phyloP scores from a whole-genome alignment of 768 basidiomycete species.

The Auricularia auricula-judae region DNA sequence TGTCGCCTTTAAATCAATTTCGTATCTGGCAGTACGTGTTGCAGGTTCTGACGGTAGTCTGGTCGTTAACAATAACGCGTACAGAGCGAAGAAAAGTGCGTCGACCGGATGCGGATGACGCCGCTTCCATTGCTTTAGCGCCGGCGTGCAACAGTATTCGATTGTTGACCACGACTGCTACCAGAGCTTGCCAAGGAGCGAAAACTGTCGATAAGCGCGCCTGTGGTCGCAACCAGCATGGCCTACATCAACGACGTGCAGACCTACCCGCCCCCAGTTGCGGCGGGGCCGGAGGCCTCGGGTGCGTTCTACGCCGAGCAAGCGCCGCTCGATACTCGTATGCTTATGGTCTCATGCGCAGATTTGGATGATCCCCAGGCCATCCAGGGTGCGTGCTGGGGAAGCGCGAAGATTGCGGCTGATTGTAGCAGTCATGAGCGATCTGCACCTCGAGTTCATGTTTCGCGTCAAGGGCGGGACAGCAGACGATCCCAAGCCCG shows the following conservation, averaged over 20 bases:
- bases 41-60: no score
- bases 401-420: background rate
- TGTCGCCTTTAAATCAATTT: background rate
- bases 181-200: background rate
- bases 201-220: background rate
- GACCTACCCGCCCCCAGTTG: background rate
- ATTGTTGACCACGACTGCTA: background rate
- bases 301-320: background rate
- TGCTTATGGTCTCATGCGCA: background rate
- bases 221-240: background rate
- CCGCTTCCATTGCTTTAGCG: no score
- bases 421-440: constrained; percentile 15
- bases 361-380: background rate
- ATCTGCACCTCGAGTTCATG: constrained; percentile 21
- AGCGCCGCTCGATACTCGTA: background rate
- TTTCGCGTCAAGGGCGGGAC: constrained; percentile 1
- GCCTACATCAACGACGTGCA: background rate
- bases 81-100: background rate
- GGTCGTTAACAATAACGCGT: background rate
- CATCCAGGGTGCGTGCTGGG: background rate
- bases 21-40: background rate
- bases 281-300: background rate
- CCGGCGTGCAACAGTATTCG: no score
- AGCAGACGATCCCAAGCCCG: background rate
- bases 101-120: background rate